Evolutionary conservation across 1,139 yeast species (phyloP).

Genomic region (Taphrina betulina): DNA sequence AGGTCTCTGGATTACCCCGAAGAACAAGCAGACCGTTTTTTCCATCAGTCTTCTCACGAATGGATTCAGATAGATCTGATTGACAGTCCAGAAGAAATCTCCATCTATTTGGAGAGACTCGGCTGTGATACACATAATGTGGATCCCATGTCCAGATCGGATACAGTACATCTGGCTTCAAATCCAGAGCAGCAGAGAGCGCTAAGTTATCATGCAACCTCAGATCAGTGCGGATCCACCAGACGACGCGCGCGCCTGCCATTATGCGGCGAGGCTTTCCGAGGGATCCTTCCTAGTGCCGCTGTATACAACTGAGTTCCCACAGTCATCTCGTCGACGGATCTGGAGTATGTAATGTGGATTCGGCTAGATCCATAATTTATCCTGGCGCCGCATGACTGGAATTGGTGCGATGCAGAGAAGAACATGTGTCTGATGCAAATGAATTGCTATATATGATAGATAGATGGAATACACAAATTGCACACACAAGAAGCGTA

Average conservation of each 20-base stretch:
- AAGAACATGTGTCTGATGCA: too few species aligned
- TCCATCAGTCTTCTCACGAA: slow-evolving; percentile 11
- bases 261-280: neutral
- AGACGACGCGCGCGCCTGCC: slow-evolving; percentile 7
- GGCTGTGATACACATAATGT: slow-evolving; percentile 26
- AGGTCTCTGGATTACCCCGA: slow-evolving; percentile 23
- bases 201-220: slow-evolving; percentile 31
- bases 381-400: too few species aligned
- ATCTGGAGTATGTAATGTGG: too few species aligned
- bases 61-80: slow-evolving; percentile 12
- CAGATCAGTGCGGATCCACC: slow-evolving; percentile 30
- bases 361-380: too few species aligned
- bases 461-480: neutral
- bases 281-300: neutral
- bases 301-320: too few species aligned
- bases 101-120: slow-evolving; percentile 32
- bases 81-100: slow-evolving; percentile 30
- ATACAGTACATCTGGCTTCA: slow-evolving; percentile 25
- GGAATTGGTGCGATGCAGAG: too few species aligned
- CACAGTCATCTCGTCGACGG: too few species aligned
- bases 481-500: neutral
- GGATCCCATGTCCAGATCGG: slow-evolving; percentile 34
- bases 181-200: slow-evolving; percentile 23
- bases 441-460: neutral
- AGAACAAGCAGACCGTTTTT: slow-evolving; percentile 27